phyloP scores from a whole-genome alignment of 1,284 basidiomycete genomes.

The Termitomyces sp. region DNA sequence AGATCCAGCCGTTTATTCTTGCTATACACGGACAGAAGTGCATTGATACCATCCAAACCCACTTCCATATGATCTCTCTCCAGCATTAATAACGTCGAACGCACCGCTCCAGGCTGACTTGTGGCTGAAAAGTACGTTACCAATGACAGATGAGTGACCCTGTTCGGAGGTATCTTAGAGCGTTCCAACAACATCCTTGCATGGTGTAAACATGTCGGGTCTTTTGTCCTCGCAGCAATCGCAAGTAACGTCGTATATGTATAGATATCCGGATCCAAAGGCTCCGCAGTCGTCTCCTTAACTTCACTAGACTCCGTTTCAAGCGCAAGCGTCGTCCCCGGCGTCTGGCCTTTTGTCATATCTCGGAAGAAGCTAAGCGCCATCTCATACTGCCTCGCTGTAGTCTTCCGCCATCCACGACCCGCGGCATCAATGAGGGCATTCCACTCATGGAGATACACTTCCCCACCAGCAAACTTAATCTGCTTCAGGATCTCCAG shows the following conservation, averaged over 20 bases:
- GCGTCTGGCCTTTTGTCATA: slow-evolving; percentile 41
- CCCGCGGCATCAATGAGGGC: slow-evolving; percentile 62
- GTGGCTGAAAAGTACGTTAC: slow-evolving; percentile 50
- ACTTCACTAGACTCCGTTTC: slow-evolving; percentile 4
- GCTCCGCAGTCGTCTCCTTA: slow-evolving; percentile 1
- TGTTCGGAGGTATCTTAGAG: slow-evolving; percentile 50
- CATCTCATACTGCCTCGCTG: slow-evolving; percentile 49
- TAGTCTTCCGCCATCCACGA: slow-evolving; percentile 57
- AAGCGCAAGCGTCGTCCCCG: slow-evolving; percentile 37
- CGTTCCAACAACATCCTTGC: slow-evolving; percentile 46
- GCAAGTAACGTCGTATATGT: slow-evolving; percentile 65
- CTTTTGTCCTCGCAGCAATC: slow-evolving; percentile 51
- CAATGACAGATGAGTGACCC: slow-evolving; percentile 55
- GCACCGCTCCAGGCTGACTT: slow-evolving; percentile 46
- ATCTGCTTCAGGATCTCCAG: slow-evolving; percentile 57
- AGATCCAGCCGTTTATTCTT: slow-evolving; percentile 48
- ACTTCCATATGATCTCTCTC: slow-evolving; percentile 44
- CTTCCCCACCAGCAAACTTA: slow-evolving; percentile 42
- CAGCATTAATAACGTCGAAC: slow-evolving; percentile 49
- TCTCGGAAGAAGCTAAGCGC: slow-evolving; percentile 59
- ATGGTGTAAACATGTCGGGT: slow-evolving; percentile 41
- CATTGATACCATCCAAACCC: slow-evolving; percentile 59
- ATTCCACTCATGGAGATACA: slow-evolving; percentile 69
- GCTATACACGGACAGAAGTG: slow-evolving; percentile 63
- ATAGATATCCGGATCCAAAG: slow-evolving; percentile 50